phyloP scores from a whole-genome alignment of 495 filamentous ascomycete species.

The Annulohypoxylon nitens region DNA sequence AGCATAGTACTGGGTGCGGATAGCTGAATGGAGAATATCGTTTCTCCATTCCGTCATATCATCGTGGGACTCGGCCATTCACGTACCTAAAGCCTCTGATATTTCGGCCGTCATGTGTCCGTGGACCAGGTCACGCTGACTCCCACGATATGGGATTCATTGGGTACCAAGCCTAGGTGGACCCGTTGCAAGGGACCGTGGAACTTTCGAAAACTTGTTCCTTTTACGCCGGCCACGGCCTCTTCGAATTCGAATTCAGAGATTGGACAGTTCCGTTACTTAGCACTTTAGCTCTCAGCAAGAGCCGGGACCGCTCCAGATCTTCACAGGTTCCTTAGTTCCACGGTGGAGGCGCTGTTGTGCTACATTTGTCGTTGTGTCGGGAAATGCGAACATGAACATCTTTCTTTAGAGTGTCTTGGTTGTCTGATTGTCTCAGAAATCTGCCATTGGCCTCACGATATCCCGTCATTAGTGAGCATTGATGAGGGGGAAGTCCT shows the following conservation, averaged over 20 bases:
- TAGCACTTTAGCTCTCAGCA: conserved; percentile 26
- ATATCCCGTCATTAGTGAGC: conserved; percentile 38
- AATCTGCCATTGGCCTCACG: conserved; percentile 33
- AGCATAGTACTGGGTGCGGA: not conserved
- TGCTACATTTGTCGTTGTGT: conserved; percentile 7
- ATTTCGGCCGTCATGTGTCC: conserved; percentile 46
- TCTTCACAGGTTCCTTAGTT: conserved; percentile 10
- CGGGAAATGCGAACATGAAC: conserved; percentile 19
- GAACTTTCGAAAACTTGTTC: conserved; percentile 49
- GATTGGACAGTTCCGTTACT: conserved; percentile 41
- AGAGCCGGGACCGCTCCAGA: conserved; percentile 43
- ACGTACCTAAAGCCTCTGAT: conserved; percentile 35
- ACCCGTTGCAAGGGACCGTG: conserved; percentile 39
- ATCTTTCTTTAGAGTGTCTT: conserved; percentile 24
- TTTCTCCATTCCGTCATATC: conserved; percentile 25
- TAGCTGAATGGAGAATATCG: conserved; percentile 40
- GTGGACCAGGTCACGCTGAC: conserved; percentile 39
- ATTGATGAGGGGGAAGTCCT: conserved; percentile 36
- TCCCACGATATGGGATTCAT: conserved; percentile 35
- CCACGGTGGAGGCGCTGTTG: not conserved
- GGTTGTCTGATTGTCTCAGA: not conserved
- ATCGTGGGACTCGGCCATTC: conserved; percentile 41
- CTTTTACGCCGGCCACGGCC: conserved; percentile 35
- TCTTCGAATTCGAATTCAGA: conserved; percentile 23
- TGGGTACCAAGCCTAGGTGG: conserved; percentile 43